Evolutionary conservation across 495 filamentous ascomycete genomes (phyloP).

Genomic region (Tirmania nivea): DNA sequence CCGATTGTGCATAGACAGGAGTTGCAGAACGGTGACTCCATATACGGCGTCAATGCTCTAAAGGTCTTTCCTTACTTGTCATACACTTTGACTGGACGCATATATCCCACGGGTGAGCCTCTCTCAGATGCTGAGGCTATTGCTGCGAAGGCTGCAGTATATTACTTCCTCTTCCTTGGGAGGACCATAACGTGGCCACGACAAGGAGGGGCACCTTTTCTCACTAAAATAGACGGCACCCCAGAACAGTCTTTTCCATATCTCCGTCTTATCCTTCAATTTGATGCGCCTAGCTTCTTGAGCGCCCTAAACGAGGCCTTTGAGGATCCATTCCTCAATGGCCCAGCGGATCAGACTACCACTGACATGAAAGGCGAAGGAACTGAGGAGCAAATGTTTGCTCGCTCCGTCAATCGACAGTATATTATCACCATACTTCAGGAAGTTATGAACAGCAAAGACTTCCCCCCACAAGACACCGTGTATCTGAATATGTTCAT

Average conservation of each 20-base stretch:
- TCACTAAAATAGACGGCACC: conserved; percentile 27
- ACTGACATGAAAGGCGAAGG: conserved; percentile 30
- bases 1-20: conserved; percentile 30
- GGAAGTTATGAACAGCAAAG: conserved; percentile 56
- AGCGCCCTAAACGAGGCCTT: conserved; percentile 95
- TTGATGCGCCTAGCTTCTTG: conserved; percentile 76
- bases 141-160: conserved; percentile 65
- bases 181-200: conserved; percentile 45
- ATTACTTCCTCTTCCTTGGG: conserved; percentile 81
- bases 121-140: conserved; percentile 45
- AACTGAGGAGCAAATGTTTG: conserved; percentile 41
- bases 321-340: conserved; percentile 78
- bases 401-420: conserved; percentile 64
- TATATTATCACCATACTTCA: conserved; percentile 74
- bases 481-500: conserved; percentile 97
- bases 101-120: conserved; percentile 66
- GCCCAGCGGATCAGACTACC: neutral
- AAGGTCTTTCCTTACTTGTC: conserved; percentile 93
- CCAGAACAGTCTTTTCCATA: conserved; percentile 56
- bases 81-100: conserved; percentile 69
- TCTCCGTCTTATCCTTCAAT: conserved; percentile 61
- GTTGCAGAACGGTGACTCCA: conserved; percentile 27
- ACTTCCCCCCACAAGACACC: conserved; percentile 57
- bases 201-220: conserved; percentile 29
- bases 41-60: conserved; percentile 42